Evolutionary conservation across 2,329 filamentous ascomycete species (phyloP).

Genomic region (Aspergillus viridinutans): DNA sequence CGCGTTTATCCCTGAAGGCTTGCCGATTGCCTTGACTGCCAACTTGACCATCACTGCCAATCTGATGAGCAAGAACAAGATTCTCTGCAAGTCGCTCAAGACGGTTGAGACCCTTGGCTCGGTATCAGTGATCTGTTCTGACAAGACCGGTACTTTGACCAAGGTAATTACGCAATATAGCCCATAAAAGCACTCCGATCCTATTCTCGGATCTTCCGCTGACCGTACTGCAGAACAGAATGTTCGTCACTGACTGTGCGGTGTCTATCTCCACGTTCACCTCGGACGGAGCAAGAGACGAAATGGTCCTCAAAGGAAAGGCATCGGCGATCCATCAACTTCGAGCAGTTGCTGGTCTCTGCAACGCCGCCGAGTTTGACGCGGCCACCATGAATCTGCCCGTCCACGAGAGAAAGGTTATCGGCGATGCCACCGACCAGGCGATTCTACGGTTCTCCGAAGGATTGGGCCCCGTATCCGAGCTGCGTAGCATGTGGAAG

Average conservation of each 20-base stretch:
- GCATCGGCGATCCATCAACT: slow-evolving; percentile 54
- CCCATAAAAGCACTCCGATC: not conserved
- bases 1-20: slow-evolving; percentile 71
- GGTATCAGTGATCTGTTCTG: slow-evolving; percentile 70
- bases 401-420: slow-evolving; percentile 59
- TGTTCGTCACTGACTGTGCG: slow-evolving; percentile 67
- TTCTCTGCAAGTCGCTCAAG: slow-evolving; percentile 75
- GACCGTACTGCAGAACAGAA: slow-evolving; percentile 53
- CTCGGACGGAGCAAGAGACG: slow-evolving; percentile 50
- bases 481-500: slow-evolving; percentile 60
- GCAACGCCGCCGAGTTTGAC: slow-evolving; percentile 73
- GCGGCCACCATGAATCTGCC: slow-evolving; percentile 58
- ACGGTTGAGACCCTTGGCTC: slow-evolving; percentile 72
- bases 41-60: slow-evolving; percentile 72
- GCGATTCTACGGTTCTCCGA: slow-evolving; percentile 71
- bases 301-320: slow-evolving; percentile 23
- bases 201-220: not conserved
- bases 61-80: slow-evolving; percentile 71
- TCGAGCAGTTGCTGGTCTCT: slow-evolving; percentile 60
- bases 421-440: slow-evolving; percentile 73
- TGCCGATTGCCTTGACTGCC: slow-evolving; percentile 66
- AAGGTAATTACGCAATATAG: slow-evolving; percentile 2
- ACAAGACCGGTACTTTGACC: slow-evolving; percentile 61
- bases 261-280: slow-evolving; percentile 53
- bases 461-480: slow-evolving; percentile 55